Evolutionary conservation across 352 stramenopile species (phyloP).

Genomic region (Albugo candida): DNA sequence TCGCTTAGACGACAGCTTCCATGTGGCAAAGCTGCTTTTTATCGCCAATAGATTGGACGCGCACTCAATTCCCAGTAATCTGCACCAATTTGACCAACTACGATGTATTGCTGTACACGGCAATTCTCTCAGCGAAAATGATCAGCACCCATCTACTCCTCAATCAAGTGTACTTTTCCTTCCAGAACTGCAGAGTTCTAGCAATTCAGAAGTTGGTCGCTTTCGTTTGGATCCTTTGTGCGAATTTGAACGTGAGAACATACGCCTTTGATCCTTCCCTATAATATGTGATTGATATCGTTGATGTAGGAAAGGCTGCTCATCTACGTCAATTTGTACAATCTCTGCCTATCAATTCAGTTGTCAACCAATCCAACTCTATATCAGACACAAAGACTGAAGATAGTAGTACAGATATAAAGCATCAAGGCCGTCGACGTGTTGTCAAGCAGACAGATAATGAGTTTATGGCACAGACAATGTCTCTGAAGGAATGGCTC

Average conservation of each 20-base stretch:
- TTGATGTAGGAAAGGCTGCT: too few relatives aligned
- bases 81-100: conserved; percentile 1
- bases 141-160: neutral
- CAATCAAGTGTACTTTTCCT: conserved; percentile 9
- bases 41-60: conserved; percentile 23
- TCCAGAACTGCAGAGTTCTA: conserved; percentile 4
- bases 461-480: conserved; percentile 1
- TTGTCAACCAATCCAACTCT: conserved; percentile 2
- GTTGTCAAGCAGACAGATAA: conserved; percentile 5
- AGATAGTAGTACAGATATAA: neutral
- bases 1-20: neutral
- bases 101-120: conserved; percentile 11
- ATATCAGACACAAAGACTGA: neutral
- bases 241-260: too few relatives aligned
- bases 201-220: neutral
- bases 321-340: conserved; percentile 2
- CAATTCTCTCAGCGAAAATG: conserved; percentile 8
- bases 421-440: neutral
- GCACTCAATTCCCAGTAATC: too few relatives aligned
- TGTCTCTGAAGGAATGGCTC: conserved; percentile 60
- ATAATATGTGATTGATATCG: too few relatives aligned
- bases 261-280: too few relatives aligned
- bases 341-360: conserved; percentile 6
- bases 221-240: too few relatives aligned
- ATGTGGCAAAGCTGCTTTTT: conserved; percentile 35